phyloP scores from a whole-genome alignment of 768 basidiomycete species.

The Fomitopsis pulvina region DNA sequence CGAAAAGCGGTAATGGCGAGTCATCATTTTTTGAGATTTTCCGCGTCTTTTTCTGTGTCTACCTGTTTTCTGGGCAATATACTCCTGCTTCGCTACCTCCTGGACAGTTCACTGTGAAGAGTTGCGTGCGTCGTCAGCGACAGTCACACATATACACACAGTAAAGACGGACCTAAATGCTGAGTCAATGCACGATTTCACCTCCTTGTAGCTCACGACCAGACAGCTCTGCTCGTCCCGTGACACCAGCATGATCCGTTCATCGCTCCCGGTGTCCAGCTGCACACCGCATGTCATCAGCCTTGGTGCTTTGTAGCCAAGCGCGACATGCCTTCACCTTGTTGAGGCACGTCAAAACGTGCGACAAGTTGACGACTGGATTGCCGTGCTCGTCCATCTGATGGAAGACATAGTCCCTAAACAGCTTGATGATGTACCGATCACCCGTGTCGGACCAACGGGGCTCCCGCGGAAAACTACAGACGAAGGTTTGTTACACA shows the following conservation, averaged over 20 bases:
- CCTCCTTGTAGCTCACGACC: slow-evolving; percentile 88
- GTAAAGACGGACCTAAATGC: slow-evolving; percentile 64
- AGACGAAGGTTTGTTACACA: background rate
- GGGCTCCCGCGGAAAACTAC: slow-evolving; percentile 52
- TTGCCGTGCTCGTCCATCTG: slow-evolving; percentile 89
- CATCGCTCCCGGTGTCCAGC: slow-evolving; percentile 92
- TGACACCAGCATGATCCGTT: slow-evolving; percentile 90
- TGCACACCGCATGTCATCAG: slow-evolving; percentile 23
- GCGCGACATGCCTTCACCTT: slow-evolving; percentile 49
- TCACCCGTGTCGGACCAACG: slow-evolving; percentile 99
- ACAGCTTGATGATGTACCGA: slow-evolving; percentile 95
- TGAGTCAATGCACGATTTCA: slow-evolving; percentile 78
- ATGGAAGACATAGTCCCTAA: slow-evolving; percentile 97
- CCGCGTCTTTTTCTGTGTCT: slow-evolving; percentile 63
- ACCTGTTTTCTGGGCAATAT: slow-evolving; percentile 42
- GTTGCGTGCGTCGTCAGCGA: background rate
- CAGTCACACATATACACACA: too few species aligned
- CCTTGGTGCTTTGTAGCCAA: background rate
- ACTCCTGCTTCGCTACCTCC: slow-evolving; percentile 10
- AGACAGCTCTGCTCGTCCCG: slow-evolving; percentile 95
- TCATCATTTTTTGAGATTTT: slow-evolving; percentile 39
- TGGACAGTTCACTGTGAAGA: slow-evolving; percentile 39
- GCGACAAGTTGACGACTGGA: slow-evolving; percentile 84
- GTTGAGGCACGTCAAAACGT: slow-evolving; percentile 89
- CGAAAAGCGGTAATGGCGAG: slow-evolving; percentile 3